These are phyloP conservation scores for Rhodotorula diobovata DNA, from an alignment of 768 basidiomycete genomes.

Conservation along the genomic window DNA sequence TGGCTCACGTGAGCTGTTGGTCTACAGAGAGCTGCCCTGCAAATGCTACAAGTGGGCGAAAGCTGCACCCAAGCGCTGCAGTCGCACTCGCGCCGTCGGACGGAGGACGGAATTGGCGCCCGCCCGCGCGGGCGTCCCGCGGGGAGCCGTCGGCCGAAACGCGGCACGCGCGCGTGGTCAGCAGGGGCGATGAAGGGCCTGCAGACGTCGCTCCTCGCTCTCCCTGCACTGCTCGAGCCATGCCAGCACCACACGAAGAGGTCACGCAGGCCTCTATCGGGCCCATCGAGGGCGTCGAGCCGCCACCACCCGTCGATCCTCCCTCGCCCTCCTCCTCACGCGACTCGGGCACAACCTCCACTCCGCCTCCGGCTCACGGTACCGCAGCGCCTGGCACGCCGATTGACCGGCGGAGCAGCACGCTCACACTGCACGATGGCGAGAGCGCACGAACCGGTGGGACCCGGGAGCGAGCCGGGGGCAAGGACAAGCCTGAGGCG, in stretches of 20 bases:
- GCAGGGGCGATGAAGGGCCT: too few relatives aligned
- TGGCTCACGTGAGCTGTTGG: background rate
- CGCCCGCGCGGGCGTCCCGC: too few relatives aligned
- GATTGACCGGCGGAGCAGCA: background rate
- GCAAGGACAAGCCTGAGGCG: background rate
- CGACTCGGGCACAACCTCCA: background rate
- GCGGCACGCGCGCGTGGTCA: too few relatives aligned
- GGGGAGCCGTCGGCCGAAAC: too few relatives aligned
- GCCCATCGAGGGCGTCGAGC: background rate
- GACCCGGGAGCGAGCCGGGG: too few relatives aligned
- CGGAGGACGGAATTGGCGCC: too few relatives aligned
- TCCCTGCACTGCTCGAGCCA: background rate
- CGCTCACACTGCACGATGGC: constrained; percentile 3
- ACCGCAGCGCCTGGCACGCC: background rate
- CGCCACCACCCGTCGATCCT: background rate
- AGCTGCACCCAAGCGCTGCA: too few relatives aligned
- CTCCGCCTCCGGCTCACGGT: background rate
- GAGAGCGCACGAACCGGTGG: background rate
- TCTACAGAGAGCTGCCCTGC: too few relatives aligned
- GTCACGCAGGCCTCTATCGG: background rate
- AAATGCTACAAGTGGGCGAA: too few relatives aligned
- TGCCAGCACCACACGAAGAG: background rate
- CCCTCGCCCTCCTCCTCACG: background rate
- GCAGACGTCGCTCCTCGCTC: background rate
- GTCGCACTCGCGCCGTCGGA: too few relatives aligned